Evolutionary conservation across 2,329 filamentous ascomycete genomes (phyloP), one percentile per base, ranked within the genome.

Genomic region (Ascochyta pisi): DNA sequence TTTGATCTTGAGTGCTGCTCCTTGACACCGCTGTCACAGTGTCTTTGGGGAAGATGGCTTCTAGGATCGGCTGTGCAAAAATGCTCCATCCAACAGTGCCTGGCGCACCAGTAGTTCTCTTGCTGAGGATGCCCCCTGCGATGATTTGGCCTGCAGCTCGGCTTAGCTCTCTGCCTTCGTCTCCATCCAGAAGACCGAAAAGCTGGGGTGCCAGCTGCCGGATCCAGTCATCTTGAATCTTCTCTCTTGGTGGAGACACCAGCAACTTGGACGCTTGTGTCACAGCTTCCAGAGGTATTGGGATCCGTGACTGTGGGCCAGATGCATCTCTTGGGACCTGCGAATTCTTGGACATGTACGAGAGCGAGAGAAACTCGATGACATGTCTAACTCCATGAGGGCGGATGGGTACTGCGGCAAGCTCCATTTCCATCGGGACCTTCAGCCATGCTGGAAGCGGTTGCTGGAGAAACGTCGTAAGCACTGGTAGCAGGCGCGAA

Each of bases 351-450:
- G 69, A 69, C 0, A 88, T 84, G 58, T 90, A 88, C 6, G 89
- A 85, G 1, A 87, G 83, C 54, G 90, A 88, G 33, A 91, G 80
- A 66, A 91, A 91, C 67, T 91, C 88, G 58, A 91, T 79, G 0
- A 86, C 88, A 24, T 85, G 83, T 31, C 88, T 82, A 13, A 91
- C 86, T 16, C 89, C 89, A 58, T 85, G 82, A 2, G 78, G 75
- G 4, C 88, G 80, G 24, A 90, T 77, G 1, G 89, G 88, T 9
- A 91, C 67, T 12, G 80, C 69, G 1, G 87, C 85, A 40, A 91
- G 78, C 12, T 83, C 79, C 53, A 80, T 80, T 63, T 87, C 78
- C 1, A 91, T 69, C 38, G 80, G 80, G 16, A 79, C 63, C 39
- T 83, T 83, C n/a, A 90, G 78, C 85, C 86, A 89, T 69, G 73